phyloP scores from a whole-genome alignment of 2,329 filamentous ascomycete species.

The Calonectria pteridis region DNA sequence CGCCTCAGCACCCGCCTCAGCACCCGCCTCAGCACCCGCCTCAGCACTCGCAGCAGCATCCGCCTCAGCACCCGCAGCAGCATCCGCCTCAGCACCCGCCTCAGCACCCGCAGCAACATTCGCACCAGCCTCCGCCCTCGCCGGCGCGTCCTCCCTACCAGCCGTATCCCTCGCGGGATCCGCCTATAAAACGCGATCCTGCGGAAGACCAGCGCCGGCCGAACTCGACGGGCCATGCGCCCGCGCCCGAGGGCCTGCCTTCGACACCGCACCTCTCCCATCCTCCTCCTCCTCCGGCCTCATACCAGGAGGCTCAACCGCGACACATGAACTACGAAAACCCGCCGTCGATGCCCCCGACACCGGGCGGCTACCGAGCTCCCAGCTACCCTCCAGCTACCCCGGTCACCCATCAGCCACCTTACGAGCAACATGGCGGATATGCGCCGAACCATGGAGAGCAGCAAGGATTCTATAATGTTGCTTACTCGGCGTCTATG shows the following conservation, averaged over 20 bases:
- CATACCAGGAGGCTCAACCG: slow-evolving; percentile 60
- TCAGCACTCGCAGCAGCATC: slow-evolving; percentile 59
- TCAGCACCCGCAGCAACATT: slow-evolving; percentile 51
- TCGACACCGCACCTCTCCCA: slow-evolving; percentile 50
- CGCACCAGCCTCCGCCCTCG: slow-evolving; percentile 52
- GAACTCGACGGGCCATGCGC: slow-evolving; percentile 64
- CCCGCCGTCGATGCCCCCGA: slow-evolving; percentile 59
- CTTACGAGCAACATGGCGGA: slow-evolving; percentile 52
- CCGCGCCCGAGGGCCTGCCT: slow-evolving; percentile 50
- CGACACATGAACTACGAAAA: slow-evolving; percentile 68
- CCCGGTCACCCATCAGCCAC: slow-evolving; percentile 53
- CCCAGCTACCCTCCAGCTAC: slow-evolving; percentile 57
- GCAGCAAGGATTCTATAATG: slow-evolving; percentile 46
- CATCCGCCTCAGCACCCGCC: slow-evolving; percentile 49
- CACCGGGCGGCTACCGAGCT: slow-evolving; percentile 57
- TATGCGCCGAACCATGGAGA: slow-evolving; percentile 51
- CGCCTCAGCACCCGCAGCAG: slow-evolving; percentile 47
- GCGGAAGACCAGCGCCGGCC: slow-evolving; percentile 64
- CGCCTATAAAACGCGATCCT: slow-evolving; percentile 69
- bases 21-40: slow-evolving; percentile 58
- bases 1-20: slow-evolving; percentile 55
- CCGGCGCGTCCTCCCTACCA: slow-evolving; percentile 60
- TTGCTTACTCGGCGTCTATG: slow-evolving; percentile 58
- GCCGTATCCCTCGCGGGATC: slow-evolving; percentile 62
- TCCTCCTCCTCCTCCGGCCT: slow-evolving; percentile 46